Evolutionary conservation across 441 rosid genomes (phyloP).

Genomic region (Eugenia klotzschiana): DNA sequence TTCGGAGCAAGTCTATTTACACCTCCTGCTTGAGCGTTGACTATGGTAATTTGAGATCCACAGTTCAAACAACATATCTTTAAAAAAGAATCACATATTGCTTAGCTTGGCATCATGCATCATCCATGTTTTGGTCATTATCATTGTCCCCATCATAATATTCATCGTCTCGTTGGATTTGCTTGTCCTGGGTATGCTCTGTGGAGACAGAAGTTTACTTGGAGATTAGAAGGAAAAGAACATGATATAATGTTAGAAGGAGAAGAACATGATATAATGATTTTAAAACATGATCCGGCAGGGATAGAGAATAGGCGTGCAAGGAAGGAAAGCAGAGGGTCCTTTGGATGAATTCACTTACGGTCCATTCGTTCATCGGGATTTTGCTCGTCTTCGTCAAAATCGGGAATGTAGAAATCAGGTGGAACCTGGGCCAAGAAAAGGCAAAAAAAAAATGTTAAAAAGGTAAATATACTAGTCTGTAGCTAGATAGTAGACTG

Average conservation of each 20-base stretch:
- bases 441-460: background rate
- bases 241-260: background rate
- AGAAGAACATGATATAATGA: background rate
- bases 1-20: background rate
- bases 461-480: background rate
- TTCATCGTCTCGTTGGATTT: conserved; percentile 83
- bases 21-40: background rate
- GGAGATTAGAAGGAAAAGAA: background rate
- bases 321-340: background rate
- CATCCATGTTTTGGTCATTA: conserved; percentile 44
- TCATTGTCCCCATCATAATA: conserved; percentile 83
- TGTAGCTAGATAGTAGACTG: background rate
- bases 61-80: background rate
- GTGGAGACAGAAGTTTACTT: conserved; percentile 6
- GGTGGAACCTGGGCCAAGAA: conserved; percentile 67
- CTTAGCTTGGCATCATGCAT: conserved; percentile 8
- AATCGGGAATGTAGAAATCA: conserved; percentile 84
- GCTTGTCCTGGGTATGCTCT: conserved; percentile 87
- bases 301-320: background rate
- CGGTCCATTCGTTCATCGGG: conserved; percentile 81
- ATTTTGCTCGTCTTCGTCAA: conserved; percentile 80
- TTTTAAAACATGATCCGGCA: background rate
- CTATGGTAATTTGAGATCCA: background rate
- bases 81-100: background rate
- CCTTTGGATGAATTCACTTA: conserved; percentile 26